These are phyloP conservation scores for Furcasterigmium furcatum DNA, from an alignment of 2,329 filamentous ascomycete species.

Conservation along the genomic window DNA sequence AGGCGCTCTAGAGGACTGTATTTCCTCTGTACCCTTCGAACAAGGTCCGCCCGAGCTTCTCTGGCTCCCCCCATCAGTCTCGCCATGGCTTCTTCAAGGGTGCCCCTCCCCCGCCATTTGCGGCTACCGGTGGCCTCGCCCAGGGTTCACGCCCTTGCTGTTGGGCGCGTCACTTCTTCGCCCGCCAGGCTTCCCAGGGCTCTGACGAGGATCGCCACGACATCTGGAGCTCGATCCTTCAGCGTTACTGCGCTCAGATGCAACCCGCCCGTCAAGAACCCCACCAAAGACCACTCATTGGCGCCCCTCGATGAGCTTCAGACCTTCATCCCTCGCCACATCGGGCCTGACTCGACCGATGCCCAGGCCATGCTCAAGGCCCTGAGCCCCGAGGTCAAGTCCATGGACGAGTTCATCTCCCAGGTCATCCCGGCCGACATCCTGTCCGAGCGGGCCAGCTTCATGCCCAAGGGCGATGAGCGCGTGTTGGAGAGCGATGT, in stretches of 20 bases:
- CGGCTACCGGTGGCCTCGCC: constrained; percentile 10
- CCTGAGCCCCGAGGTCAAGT: constrained; percentile 69
- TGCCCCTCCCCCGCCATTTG: constrained; percentile 13
- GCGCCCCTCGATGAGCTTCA: constrained; percentile 36
- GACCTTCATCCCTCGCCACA: constrained; percentile 78
- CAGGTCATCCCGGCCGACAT: constrained; percentile 83
- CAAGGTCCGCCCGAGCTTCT: too few species aligned
- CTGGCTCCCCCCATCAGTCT: neutral
- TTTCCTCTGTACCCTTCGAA: too few species aligned
- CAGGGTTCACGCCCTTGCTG: constrained; percentile 3
- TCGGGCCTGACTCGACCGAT: constrained; percentile 72
- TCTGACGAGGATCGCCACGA: neutral
- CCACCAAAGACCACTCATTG: constrained; percentile 10
- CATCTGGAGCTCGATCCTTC: neutral
- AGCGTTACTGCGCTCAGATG: neutral
- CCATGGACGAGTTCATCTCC: constrained; percentile 77
- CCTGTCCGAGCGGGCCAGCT: constrained; percentile 62
- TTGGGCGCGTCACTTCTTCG: neutral
- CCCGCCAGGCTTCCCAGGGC: neutral
- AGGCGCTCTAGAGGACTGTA: too few species aligned
- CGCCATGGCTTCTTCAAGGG: constrained; percentile 13
- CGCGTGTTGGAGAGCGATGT: constrained; percentile 59
- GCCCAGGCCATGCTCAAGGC: constrained; percentile 75
- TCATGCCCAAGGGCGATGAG: constrained; percentile 44
- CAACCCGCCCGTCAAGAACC: constrained; percentile 1